Conservation (phyloP, 768 basidiomycete species). For the Termitomyces sp. region DNA sequence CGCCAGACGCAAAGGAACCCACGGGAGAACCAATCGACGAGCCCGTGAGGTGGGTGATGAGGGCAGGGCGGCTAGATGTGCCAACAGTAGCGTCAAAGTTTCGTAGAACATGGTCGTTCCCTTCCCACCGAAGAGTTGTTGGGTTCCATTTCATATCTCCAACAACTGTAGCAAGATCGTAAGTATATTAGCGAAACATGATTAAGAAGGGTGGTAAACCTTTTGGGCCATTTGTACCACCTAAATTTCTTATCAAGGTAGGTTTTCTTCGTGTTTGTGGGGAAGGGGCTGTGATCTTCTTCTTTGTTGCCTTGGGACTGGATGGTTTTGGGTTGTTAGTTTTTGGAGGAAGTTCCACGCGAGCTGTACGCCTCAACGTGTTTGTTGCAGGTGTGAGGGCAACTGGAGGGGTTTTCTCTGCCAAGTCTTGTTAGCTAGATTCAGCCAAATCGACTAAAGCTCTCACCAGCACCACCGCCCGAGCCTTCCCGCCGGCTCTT, state of each 20-base stretch:
- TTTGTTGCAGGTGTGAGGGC: slow-evolving; percentile 41
- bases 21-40: slow-evolving; percentile 81
- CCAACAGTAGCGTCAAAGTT: slow-evolving; percentile 85
- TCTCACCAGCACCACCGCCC: slow-evolving; percentile 34
- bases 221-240: slow-evolving; percentile 62
- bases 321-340: slow-evolving; percentile 22
- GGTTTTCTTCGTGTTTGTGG: slow-evolving; percentile 64
- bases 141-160: slow-evolving; percentile 99
- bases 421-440: neutral
- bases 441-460: neutral
- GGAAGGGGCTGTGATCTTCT: slow-evolving; percentile 42
- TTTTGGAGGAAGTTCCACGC: slow-evolving; percentile 46
- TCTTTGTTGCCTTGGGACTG: slow-evolving; percentile 30
- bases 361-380: slow-evolving; percentile 51
- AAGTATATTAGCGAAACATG: slow-evolving; percentile 8
- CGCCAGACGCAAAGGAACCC: slow-evolving; percentile 67
- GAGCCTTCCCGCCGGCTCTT: slow-evolving; percentile 47
- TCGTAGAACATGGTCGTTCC: slow-evolving; percentile 86
- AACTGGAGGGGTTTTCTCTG: slow-evolving; percentile 17
- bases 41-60: slow-evolving; percentile 91
- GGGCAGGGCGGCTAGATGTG: slow-evolving; percentile 84
- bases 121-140: slow-evolving; percentile 86
- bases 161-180: slow-evolving; percentile 51
- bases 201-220: slow-evolving; percentile 37
- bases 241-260: slow-evolving; percentile 82